Conservation (phyloP, 2,329 filamentous ascomycete species). For the Mycosphaerella sp. region DNA sequence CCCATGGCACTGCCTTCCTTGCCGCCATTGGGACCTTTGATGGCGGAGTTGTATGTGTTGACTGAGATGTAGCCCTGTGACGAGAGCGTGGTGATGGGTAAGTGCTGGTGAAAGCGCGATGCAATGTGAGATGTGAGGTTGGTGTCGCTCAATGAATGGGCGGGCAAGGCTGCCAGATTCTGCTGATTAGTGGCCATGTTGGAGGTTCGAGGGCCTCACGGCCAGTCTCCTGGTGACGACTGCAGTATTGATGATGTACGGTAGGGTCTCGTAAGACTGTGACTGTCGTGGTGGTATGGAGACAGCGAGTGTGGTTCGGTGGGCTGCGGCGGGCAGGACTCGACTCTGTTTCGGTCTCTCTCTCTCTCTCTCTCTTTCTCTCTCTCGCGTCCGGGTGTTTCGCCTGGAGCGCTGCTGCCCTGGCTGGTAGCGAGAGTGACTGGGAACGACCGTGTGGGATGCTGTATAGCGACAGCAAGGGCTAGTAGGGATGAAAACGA, state of each 20-base stretch:
- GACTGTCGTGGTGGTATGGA: not conserved
- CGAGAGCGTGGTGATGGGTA: slow-evolving; percentile 81
- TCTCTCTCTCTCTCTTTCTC: not conserved
- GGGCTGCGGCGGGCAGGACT: not conserved
- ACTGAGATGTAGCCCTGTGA: slow-evolving; percentile 86
- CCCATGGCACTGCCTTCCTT: slow-evolving; percentile 90
- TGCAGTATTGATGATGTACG: slow-evolving; percentile 7
- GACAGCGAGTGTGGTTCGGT: not conserved
- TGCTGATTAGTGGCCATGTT: slow-evolving; percentile 57
- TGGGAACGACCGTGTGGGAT: not conserved
- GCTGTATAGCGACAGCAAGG: not conserved
- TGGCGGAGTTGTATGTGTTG: slow-evolving; percentile 89
- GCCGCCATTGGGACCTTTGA: slow-evolving; percentile 80
- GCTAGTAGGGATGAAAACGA: not conserved
- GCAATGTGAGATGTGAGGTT: slow-evolving; percentile 70
- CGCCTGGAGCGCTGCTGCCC: too few species aligned
- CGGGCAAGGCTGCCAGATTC: slow-evolving; percentile 79
- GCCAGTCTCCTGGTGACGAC: slow-evolving; percentile 15
- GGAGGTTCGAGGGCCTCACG: slow-evolving; percentile 22
- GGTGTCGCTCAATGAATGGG: slow-evolving; percentile 68
- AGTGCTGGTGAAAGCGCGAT: slow-evolving; percentile 82
- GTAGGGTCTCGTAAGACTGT: slow-evolving; percentile 14
- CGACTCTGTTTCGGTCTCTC: not conserved
- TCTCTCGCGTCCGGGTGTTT: not conserved
- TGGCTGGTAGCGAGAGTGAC: not conserved